phyloP scores from a whole-genome alignment of 2,329 filamentous ascomycete genomes.

The Fusarium gaditjirri region DNA sequence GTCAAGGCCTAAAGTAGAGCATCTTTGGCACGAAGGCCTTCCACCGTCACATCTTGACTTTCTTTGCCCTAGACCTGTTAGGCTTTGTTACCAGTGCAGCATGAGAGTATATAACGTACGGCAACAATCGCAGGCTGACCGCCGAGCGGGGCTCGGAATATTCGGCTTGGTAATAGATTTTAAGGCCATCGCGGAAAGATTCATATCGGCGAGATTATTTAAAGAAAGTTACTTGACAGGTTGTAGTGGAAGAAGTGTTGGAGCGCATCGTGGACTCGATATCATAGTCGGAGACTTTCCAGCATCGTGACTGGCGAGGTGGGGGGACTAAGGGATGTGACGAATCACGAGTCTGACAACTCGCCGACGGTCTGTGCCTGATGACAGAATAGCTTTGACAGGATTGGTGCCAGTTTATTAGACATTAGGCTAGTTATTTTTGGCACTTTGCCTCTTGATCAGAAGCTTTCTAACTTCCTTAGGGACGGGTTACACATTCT shows the following conservation, averaged over 20 bases:
- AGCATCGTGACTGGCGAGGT: neutral
- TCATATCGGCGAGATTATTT: neutral
- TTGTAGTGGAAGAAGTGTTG: neutral
- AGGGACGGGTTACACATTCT: no score
- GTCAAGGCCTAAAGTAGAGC: fast-evolving
- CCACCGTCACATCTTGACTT: neutral
- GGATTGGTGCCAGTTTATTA: no score
- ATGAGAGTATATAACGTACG: neutral
- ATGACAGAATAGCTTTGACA: no score
- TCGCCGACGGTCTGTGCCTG: neutral
- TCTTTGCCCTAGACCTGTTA: neutral
- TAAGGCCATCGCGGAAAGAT: neutral
- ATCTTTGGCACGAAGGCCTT: neutral
- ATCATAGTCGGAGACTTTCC: neutral
- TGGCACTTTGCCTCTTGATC: no score
- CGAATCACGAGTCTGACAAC: neutral
- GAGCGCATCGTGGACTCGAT: neutral
- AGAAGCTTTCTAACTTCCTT: no score
- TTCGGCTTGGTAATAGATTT: fast-evolving
- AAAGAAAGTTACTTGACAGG: neutral
- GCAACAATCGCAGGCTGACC: constrained; percentile 3
- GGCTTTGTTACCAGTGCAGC: fast-evolving
- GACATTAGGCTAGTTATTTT: no score
- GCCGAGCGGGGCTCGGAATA: neutral
- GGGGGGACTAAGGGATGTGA: fast-evolving